A percentile compares a stretch with the other conserved stretches of the same genome.
phyloP scores from a whole-genome alignment of 2,329 filamentous ascomycete genomes.

The Neofusicoccum sp. region DNA sequence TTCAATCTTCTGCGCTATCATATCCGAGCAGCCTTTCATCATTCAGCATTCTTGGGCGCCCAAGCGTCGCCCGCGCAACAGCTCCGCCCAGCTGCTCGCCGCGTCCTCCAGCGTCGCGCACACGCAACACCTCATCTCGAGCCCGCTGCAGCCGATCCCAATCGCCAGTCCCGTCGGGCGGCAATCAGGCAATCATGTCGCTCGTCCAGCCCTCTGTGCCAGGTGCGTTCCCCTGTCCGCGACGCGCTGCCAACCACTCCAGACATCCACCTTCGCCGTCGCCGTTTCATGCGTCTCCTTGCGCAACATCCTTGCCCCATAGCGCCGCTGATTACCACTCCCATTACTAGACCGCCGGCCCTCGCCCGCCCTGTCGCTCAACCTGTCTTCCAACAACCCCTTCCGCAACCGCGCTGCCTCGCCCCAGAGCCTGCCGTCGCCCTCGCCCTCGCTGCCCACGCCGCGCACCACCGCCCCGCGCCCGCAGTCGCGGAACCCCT shows the following conservation, averaged over 20 bases:
- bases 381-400: constrained; percentile 73
- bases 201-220: constrained; percentile 43
- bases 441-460: constrained; percentile 35
- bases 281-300: constrained; percentile 19
- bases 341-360: constrained; percentile 40
- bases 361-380: constrained; percentile 59
- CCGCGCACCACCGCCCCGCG: constrained; percentile 45
- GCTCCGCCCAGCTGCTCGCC: neutral
- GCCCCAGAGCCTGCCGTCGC: constrained; percentile 35
- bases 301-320: constrained; percentile 23
- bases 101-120: neutral
- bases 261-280: constrained; percentile 13
- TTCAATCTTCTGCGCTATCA: constrained; percentile 14
- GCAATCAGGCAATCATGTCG: constrained; percentile 39
- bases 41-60: constrained; percentile 15
- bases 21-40: constrained; percentile 15
- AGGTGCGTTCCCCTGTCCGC: constrained; percentile 35
- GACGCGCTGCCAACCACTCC: constrained; percentile 11
- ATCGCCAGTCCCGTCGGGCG: constrained; percentile 21
- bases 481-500: constrained; percentile 72
- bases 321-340: constrained; percentile 25
- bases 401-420: constrained; percentile 72
- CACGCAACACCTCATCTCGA: constrained; percentile 14
- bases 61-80: constrained; percentile 18
- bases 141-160: constrained; percentile 8